Conservation (phyloP, 768 basidiomycete genomes). For the Ephemerocybe angulata region DNA sequence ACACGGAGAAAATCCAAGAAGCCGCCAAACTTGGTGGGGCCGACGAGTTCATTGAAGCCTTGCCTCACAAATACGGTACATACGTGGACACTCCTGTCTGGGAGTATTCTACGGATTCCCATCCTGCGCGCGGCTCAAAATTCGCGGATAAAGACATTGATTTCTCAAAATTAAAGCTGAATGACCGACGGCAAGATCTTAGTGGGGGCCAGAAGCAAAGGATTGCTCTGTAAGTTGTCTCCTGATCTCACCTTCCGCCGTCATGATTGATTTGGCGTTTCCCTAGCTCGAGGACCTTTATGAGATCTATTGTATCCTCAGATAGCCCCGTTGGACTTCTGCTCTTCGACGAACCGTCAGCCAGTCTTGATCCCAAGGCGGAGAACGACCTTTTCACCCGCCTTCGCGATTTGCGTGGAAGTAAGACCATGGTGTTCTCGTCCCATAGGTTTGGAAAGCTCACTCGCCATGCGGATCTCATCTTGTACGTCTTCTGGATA, state of each 20-base stretch:
- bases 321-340: constrained; percentile 47
- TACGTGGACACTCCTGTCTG: not conserved
- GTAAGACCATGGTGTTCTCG: constrained; percentile 80
- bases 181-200: not conserved
- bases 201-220: constrained; percentile 70
- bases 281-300: constrained; percentile 57
- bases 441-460: constrained; percentile 70
- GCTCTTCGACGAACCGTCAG: constrained; percentile 71
- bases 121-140: not conserved
- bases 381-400: constrained; percentile 77
- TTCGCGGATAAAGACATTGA: not conserved
- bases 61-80: not conserved
- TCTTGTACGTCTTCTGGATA: constrained; percentile 43
- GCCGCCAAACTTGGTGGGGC: constrained; percentile 75
- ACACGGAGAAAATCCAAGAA: constrained; percentile 53
- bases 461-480: constrained; percentile 67
- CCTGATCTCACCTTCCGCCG: not conserved
- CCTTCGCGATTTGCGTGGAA: constrained; percentile 59
- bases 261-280: not conserved
- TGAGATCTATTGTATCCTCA: constrained; percentile 57
- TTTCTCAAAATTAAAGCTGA: not conserved
- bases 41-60: constrained; percentile 45
- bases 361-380: constrained; percentile 69
- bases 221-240: constrained; percentile 61
- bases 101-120: not conserved